Evolutionary conservation across 495 filamentous ascomycete genomes (phyloP).

Genomic region (Trichocladium uniseriatum): DNA sequence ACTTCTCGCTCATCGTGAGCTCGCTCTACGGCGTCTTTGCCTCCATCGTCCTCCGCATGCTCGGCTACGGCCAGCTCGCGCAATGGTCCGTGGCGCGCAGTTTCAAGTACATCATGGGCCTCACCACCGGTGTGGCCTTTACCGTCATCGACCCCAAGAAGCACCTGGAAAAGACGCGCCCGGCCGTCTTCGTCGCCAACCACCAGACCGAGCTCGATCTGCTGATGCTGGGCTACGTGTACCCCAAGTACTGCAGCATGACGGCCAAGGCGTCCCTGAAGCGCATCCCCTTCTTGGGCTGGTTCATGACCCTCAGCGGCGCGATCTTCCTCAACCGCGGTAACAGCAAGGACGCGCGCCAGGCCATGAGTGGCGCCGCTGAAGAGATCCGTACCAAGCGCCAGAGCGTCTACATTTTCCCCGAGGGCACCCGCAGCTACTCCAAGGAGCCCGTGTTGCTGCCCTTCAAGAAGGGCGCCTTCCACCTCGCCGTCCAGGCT

Average conservation of each 20-base stretch:
- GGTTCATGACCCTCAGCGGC: slow-evolving; percentile 89
- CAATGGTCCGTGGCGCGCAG: slow-evolving; percentile 77
- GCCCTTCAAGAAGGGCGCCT: slow-evolving; percentile 96
- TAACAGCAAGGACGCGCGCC: slow-evolving; percentile 69
- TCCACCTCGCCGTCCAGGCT: slow-evolving; percentile 90
- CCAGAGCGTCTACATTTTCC: slow-evolving; percentile 90
- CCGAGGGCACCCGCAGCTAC: slow-evolving; percentile 90
- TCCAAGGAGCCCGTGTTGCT: slow-evolving; percentile 67
- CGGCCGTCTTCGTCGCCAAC: slow-evolving; percentile 86
- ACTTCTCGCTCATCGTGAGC: slow-evolving; percentile 54
- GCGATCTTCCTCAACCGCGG: slow-evolving; percentile 91
- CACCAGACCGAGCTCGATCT: slow-evolving; percentile 95
- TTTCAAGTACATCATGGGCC: slow-evolving; percentile 74
- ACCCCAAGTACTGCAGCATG: slow-evolving; percentile 85
- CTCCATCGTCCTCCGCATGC: slow-evolving; percentile 58
- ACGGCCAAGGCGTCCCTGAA: slow-evolving; percentile 85
- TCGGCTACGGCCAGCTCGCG: slow-evolving; percentile 62
- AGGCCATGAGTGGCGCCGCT: slow-evolving; percentile 76
- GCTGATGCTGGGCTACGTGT: slow-evolving; percentile 74
- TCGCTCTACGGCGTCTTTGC: slow-evolving; percentile 71
- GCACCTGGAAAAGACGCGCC: slow-evolving; percentile 55
- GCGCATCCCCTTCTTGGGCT: slow-evolving; percentile 78
- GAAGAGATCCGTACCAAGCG: slow-evolving; percentile 61
- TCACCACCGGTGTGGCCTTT: slow-evolving; percentile 71
- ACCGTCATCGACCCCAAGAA: slow-evolving; percentile 58